These are phyloP conservation scores for Potentilla sterilis DNA, from an alignment of 306 rosid genomes.

Conservation along the genomic window DNA sequence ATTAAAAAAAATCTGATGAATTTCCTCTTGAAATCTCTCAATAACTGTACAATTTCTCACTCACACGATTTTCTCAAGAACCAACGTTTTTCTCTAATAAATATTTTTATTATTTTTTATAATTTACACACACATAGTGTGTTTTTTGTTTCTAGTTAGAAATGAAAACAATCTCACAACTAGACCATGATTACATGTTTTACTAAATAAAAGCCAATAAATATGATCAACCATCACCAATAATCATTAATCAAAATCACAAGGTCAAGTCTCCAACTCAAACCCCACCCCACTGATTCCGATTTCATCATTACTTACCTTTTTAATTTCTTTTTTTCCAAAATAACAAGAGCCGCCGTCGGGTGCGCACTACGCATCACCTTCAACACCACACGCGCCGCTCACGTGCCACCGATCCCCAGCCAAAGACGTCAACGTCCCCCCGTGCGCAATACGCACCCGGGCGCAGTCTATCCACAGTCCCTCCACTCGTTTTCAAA, in stretches of 20 bases:
- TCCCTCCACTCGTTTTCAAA: conserved; percentile 27
- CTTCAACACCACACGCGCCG: background rate
- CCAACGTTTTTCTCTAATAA: no score
- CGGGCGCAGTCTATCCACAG: conserved; percentile 11
- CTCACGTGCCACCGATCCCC: background rate
- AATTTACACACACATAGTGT: no score
- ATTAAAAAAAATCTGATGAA: no score
- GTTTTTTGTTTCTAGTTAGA: no score
- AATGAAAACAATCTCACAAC: background rate
- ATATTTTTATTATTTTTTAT: no score
- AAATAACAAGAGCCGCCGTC: background rate
- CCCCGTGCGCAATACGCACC: conserved; percentile 24
- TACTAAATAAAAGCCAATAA: background rate
- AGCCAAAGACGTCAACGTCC: background rate
- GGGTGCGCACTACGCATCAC: conserved; percentile 47
- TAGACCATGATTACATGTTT: background rate
- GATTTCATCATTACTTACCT: conserved; percentile 33
- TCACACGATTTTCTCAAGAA: no score
- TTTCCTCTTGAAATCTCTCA: no score
- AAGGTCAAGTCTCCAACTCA: conserved; percentile 28
- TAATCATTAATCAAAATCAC: background rate
- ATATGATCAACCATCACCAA: background rate
- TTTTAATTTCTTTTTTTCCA: background rate
- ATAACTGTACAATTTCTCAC: no score
- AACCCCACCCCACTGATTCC: conserved; percentile 40